These are phyloP conservation scores for Setomelanomma holmii DNA, from an alignment of 2,329 filamentous ascomycete genomes.

Conservation along the genomic window DNA sequence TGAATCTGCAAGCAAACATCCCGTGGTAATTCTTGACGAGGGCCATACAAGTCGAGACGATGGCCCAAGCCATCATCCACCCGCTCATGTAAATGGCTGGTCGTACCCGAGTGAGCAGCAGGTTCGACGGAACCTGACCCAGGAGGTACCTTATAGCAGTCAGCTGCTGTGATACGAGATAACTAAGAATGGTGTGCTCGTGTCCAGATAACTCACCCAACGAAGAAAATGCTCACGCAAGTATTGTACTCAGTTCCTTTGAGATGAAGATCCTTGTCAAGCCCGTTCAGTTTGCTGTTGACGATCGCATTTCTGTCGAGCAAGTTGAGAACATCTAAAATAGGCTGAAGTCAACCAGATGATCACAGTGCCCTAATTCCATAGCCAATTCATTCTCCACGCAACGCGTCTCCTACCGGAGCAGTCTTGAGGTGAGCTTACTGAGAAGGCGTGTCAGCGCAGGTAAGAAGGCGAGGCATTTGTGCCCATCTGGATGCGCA, in stretches of 20 bases:
- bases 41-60: constrained; percentile 40
- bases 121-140: constrained; percentile 51
- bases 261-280: constrained; percentile 28
- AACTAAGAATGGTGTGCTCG: constrained; percentile 6
- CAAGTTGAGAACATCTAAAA: constrained; percentile 36
- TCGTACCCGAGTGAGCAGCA: constrained; percentile 47
- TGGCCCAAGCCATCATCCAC: constrained; percentile 45
- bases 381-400: too few relatives aligned
- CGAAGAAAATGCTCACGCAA: constrained; percentile 67
- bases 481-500: too few relatives aligned
- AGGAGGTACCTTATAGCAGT: neutral
- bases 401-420: too few relatives aligned
- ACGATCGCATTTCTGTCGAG: constrained; percentile 71
- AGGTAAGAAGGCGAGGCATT: too few relatives aligned
- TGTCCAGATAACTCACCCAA: constrained; percentile 46
- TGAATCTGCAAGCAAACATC: constrained; percentile 36
- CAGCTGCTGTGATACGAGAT: constrained; percentile 16
- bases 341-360: neutral
- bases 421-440: too few relatives aligned
- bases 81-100: constrained; percentile 39
- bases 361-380: too few relatives aligned
- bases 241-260: constrained; percentile 66
- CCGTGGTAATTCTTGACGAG: constrained; percentile 38
- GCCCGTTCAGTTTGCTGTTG: constrained; percentile 53
- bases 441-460: too few relatives aligned